These are phyloP conservation scores for Pouteria glomerata DNA, from an alignment of 148 eudicot genomes.

Conservation along the genomic window DNA sequence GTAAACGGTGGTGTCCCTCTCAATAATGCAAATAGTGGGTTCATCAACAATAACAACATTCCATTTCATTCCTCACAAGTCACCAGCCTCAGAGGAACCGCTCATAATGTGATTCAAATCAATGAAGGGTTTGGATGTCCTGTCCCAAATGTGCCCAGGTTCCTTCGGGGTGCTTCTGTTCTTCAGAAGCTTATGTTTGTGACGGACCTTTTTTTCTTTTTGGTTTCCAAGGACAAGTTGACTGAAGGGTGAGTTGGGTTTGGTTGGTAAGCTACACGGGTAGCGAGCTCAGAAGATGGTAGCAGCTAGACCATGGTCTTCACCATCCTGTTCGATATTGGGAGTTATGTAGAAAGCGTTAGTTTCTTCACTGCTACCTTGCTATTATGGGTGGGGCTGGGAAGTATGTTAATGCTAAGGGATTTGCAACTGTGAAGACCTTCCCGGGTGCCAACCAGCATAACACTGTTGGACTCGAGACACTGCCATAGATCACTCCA, in stretches of 20 bases:
- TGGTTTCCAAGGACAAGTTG: constrained; percentile 63
- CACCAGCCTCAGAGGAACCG: constrained; percentile 71
- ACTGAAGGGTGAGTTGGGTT: constrained; percentile 61
- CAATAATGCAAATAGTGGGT: constrained; percentile 47
- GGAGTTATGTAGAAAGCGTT: constrained; percentile 51
- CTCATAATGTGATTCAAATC: constrained; percentile 50
- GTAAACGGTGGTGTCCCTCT: constrained; percentile 51
- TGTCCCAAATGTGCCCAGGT: constrained; percentile 43
- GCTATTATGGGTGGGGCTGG: constrained; percentile 81
- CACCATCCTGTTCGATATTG: constrained; percentile 59
- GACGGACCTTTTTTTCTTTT: too few relatives aligned
- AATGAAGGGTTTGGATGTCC: constrained; percentile 57
- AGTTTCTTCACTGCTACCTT: constrained; percentile 52
- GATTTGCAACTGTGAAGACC: constrained; percentile 44
- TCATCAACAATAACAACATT: constrained; percentile 70
- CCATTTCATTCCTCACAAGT: too few relatives aligned
- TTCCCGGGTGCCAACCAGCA: constrained; percentile 41
- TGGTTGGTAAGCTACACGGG: constrained; percentile 71
- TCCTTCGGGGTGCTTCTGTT: constrained; percentile 34
- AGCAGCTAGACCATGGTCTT: constrained; percentile 64
- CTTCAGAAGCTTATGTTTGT: constrained; percentile 71
- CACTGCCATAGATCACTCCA: constrained; percentile 55
- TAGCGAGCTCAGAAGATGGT: constrained; percentile 65
- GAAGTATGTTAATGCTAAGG: constrained; percentile 59
- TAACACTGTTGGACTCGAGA: constrained; percentile 69